Evolutionary conservation across 805 yeast species (phyloP).

Genomic region (Candida boleticola): DNA sequence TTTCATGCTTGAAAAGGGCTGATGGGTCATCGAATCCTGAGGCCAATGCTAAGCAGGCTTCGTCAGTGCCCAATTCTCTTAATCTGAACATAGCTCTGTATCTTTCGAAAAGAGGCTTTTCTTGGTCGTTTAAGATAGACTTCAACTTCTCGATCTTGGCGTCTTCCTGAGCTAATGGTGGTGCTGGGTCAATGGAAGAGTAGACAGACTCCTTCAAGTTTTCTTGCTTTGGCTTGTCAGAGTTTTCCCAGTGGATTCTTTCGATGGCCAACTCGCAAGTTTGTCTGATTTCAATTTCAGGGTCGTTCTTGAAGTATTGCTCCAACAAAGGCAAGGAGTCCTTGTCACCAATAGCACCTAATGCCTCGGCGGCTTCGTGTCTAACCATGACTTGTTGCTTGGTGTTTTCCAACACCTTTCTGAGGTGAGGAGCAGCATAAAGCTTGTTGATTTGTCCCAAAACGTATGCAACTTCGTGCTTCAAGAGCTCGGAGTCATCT

Average conservation of each 20-base stretch:
- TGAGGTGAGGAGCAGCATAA: slow-evolving; percentile 71
- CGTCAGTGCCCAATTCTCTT: slow-evolving; percentile 90
- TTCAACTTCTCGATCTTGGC: slow-evolving; percentile 67
- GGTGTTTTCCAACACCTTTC: slow-evolving; percentile 63
- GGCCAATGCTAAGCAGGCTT: slow-evolving; percentile 90
- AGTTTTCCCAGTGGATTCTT: slow-evolving; percentile 89
- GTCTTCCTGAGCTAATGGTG: slow-evolving; percentile 74
- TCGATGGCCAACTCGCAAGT: slow-evolving; percentile 97
- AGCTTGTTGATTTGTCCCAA: slow-evolving; percentile 91
- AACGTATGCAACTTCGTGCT: slow-evolving; percentile 97
- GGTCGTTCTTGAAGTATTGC: slow-evolving; percentile 68
- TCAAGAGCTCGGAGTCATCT: slow-evolving; percentile 83
- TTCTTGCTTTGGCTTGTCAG: slow-evolving; percentile 65
- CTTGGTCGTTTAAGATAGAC: slow-evolving; percentile 69
- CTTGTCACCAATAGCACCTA: slow-evolving; percentile 89
- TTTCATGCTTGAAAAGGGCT: slow-evolving; percentile 95
- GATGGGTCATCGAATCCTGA: slow-evolving; percentile 86
- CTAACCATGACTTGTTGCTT: slow-evolving; percentile 93
- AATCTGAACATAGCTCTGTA: slow-evolving; percentile 98
- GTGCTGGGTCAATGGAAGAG: slow-evolving; percentile 95
- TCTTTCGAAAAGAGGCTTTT: slow-evolving; percentile 81
- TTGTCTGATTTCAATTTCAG: slow-evolving; percentile 85
- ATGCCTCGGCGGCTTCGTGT: slow-evolving; percentile 99
- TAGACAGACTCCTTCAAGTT: slow-evolving; percentile 71
- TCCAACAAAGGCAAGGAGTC: slow-evolving; percentile 67